Evolutionary conservation across 805 yeast genomes (phyloP).

Genomic region (Schwanniomyces pseudopolymorphus): DNA sequence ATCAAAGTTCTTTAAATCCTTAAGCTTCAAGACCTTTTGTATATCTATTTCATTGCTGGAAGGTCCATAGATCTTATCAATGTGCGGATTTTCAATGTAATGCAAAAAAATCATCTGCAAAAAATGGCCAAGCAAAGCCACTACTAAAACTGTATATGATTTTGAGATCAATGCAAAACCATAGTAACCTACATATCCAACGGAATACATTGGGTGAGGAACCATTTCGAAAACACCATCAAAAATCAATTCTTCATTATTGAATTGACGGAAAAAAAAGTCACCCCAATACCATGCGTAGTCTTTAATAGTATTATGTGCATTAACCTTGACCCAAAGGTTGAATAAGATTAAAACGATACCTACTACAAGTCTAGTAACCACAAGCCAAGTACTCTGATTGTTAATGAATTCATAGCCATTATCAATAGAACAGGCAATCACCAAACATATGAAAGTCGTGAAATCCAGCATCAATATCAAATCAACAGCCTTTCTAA

Average conservation of each 20-base stretch:
- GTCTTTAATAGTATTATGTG: slow-evolving; percentile 84
- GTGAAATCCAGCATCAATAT: slow-evolving; percentile 83
- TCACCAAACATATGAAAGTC: slow-evolving; percentile 67
- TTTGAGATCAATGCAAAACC: slow-evolving; percentile 79
- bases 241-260: slow-evolving; percentile 66
- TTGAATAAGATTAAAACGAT: slow-evolving; percentile 63
- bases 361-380: slow-evolving; percentile 60
- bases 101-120: slow-evolving; percentile 74
- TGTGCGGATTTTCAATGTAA: slow-evolving; percentile 81
- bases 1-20: slow-evolving; percentile 44
- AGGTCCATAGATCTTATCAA: slow-evolving; percentile 72
- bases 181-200: slow-evolving; percentile 84
- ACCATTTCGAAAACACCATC: slow-evolving; percentile 89
- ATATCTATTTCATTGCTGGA: slow-evolving; percentile 37
- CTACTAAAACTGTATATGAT: slow-evolving; percentile 65
- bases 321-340: slow-evolving; percentile 82
- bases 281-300: slow-evolving; percentile 97
- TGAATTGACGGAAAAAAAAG: slow-evolving; percentile 72
- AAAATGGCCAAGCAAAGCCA: slow-evolving; percentile 74
- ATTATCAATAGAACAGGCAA: slow-evolving; percentile 41
- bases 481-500: slow-evolving; percentile 76
- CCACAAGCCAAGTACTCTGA: slow-evolving; percentile 45
- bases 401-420: slow-evolving; percentile 34
- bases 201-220: slow-evolving; percentile 91
- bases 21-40: slow-evolving; percentile 43